Conservation (phyloP, 352 stramenopile species). For the Phytophthora fragariaefolia region DNA sequence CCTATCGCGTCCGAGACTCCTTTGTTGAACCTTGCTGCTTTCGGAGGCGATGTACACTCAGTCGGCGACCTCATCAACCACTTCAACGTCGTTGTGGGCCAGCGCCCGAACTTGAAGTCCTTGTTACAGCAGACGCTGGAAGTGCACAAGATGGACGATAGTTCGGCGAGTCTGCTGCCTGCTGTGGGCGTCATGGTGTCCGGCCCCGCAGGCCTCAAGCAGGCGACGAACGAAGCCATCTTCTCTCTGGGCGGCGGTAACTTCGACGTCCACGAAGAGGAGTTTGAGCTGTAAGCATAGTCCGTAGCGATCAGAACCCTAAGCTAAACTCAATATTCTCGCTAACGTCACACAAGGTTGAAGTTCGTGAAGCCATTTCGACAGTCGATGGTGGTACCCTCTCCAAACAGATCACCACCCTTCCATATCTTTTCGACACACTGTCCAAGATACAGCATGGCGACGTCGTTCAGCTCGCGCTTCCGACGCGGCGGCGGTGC, state of each 20-base stretch:
- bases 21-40: constrained; percentile 16
- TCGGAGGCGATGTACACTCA: constrained; percentile 47
- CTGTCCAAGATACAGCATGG: constrained; percentile 15
- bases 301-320: background rate
- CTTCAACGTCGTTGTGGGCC: constrained; percentile 39
- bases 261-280: constrained; percentile 63
- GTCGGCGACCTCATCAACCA: constrained; percentile 46
- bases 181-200: constrained; percentile 51
- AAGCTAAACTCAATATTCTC: constrained; percentile 4
- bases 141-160: constrained; percentile 29
- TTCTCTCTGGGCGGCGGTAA: constrained; percentile 38
- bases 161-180: constrained; percentile 24
- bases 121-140: constrained; percentile 39
- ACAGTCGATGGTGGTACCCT: constrained; percentile 4
- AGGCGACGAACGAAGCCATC: constrained; percentile 44
- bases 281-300: constrained; percentile 52
- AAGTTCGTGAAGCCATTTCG: constrained; percentile 20
- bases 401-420: too few species aligned
- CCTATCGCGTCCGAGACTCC: constrained; percentile 8
- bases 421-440: too few species aligned
- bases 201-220: constrained; percentile 44
- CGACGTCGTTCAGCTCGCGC: constrained; percentile 36
- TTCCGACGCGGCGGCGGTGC: constrained; percentile 37
- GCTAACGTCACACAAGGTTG: background rate
- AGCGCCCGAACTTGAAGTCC: constrained; percentile 44